These are phyloP conservation scores for Penicillium bialowiezense DNA, from an alignment of 495 filamentous ascomycete genomes.

Conservation along the genomic window DNA sequence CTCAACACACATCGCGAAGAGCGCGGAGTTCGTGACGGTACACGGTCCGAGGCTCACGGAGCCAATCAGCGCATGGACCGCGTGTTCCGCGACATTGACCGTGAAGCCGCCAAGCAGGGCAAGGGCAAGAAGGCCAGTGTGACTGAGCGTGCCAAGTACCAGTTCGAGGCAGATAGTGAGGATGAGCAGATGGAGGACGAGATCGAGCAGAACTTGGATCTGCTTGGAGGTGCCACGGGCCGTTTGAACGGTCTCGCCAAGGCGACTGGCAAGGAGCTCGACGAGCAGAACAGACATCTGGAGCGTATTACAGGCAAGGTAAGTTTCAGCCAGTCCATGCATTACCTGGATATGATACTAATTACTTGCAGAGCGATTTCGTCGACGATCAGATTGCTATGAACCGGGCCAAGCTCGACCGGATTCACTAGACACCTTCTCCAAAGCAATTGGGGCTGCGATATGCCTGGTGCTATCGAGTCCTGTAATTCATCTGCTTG, in stretches of 20 bases:
- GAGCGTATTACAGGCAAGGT: constrained; percentile 73
- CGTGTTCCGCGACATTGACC: constrained; percentile 54
- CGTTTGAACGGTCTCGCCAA: constrained; percentile 64
- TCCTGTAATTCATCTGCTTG: constrained; percentile 16
- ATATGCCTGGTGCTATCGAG: constrained; percentile 37
- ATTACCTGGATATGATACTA: constrained; percentile 18
- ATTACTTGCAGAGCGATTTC: constrained; percentile 53
- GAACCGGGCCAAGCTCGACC: constrained; percentile 63
- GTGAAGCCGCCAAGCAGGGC: constrained; percentile 33
- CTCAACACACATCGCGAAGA: constrained; percentile 62
- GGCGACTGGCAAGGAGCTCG: constrained; percentile 70
- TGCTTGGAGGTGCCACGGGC: constrained; percentile 56
- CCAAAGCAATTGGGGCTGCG: constrained; percentile 13
- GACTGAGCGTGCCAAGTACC: constrained; percentile 69
- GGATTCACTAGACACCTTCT: constrained; percentile 46
- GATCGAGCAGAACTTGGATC: constrained; percentile 64
- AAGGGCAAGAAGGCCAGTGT: constrained; percentile 50
- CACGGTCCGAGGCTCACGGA: constrained; percentile 60
- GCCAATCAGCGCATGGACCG: constrained; percentile 57
- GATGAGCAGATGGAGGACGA: constrained; percentile 74
- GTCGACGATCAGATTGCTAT: constrained; percentile 71
- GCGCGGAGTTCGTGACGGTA: constrained; percentile 65
- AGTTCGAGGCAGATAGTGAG: constrained; percentile 74
- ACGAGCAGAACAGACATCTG: constrained; percentile 70
- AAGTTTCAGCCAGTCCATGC: constrained; percentile 7